These are phyloP conservation scores for Scedosporium dehoogii DNA, from an alignment of 2,329 filamentous ascomycete species.

Conservation along the genomic window DNA sequence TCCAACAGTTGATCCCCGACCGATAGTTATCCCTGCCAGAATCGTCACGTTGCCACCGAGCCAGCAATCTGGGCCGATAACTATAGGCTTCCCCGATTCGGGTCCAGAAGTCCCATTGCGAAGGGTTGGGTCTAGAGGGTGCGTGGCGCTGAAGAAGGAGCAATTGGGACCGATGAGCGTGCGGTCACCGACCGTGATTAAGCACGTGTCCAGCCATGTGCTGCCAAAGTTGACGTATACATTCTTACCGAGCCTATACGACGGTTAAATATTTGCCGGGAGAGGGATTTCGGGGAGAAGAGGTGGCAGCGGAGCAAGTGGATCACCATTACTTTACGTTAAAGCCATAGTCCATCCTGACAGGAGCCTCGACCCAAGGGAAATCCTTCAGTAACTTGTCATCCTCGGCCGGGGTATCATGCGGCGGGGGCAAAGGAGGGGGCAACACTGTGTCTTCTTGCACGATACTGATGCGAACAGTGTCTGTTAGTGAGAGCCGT, in stretches of 20 bases:
- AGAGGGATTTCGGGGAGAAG: conserved; percentile 5
- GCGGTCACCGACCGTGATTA: conserved; percentile 64
- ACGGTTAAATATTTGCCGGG: not conserved
- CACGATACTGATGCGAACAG: conserved; percentile 38
- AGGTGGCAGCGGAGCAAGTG: not conserved
- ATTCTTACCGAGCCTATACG: conserved; percentile 49
- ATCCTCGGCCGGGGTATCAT: conserved; percentile 42
- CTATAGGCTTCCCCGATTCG: conserved; percentile 63
- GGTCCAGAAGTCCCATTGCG: conserved; percentile 68
- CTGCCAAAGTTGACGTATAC: conserved; percentile 69
- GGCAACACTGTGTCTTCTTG: conserved; percentile 51
- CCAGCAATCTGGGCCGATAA: conserved; percentile 75
- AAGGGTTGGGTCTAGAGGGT: conserved; percentile 65
- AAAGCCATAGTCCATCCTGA: conserved; percentile 68
- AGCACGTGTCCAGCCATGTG: conserved; percentile 67
- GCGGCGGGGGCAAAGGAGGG: conserved; percentile 45
- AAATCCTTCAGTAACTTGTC: conserved; percentile 52
- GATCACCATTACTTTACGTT: conserved; percentile 46
- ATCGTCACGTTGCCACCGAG: conserved; percentile 62
- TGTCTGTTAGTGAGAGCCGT: not conserved
- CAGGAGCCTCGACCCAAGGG: conserved; percentile 60
- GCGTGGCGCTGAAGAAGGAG: conserved; percentile 62
- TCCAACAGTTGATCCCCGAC: conserved; percentile 62
- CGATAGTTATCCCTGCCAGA: conserved; percentile 69
- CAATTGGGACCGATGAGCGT: conserved; percentile 74